Conservation (phyloP, 2,329 filamentous ascomycete genomes). For the Cytospora chrysosperma region DNA sequence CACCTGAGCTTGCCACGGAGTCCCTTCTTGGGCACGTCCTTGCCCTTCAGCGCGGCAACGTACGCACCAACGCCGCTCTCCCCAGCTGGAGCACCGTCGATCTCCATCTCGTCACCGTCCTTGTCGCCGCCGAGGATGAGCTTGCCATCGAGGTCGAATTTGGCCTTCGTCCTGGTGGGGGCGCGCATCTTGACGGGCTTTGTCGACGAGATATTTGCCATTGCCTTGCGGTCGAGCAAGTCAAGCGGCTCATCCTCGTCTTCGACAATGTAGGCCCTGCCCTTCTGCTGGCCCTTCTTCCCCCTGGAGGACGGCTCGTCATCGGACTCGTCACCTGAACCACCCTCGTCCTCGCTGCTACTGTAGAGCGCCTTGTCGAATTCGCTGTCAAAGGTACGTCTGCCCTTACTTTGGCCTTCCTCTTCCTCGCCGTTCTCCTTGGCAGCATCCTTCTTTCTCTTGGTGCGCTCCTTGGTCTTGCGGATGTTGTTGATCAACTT, state of each 20-base stretch:
- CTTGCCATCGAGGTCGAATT: conserved; percentile 75
- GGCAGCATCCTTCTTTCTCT: conserved; percentile 78
- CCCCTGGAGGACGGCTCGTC: conserved; percentile 37
- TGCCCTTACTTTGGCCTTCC: conserved; percentile 51
- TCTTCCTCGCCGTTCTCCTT: conserved; percentile 58
- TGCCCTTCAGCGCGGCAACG: conserved; percentile 66
- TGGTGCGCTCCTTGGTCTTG: conserved; percentile 88
- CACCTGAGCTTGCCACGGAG: conserved; percentile 70
- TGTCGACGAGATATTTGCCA: conserved; percentile 91
- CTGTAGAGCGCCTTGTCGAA: conserved; percentile 97
- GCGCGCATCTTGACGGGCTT: conserved; percentile 69
- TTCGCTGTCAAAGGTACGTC: conserved; percentile 76
- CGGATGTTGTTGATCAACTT: conserved; percentile 94
- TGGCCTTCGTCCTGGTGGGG: conserved; percentile 62
- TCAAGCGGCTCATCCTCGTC: conserved; percentile 94
- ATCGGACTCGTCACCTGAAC: conserved; percentile 59
- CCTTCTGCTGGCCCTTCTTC: conserved; percentile 56
- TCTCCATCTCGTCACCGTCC: conserved; percentile 50
- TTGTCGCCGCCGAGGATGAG: conserved; percentile 66
- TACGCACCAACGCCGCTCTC: conserved; percentile 65
- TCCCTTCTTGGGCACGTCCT: conserved; percentile 63
- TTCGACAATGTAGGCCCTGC: conserved; percentile 83
- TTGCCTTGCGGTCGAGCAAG: conserved; percentile 81
- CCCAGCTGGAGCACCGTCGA: conserved; percentile 44
- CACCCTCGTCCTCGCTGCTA: conserved; percentile 57